A percentile compares a stretch with the other conserved stretches of the same genome.
These are phyloP conservation scores for Hansfordia pulvinata DNA, from an alignment of 2,329 filamentous ascomycete species.

Conservation along the genomic window DNA sequence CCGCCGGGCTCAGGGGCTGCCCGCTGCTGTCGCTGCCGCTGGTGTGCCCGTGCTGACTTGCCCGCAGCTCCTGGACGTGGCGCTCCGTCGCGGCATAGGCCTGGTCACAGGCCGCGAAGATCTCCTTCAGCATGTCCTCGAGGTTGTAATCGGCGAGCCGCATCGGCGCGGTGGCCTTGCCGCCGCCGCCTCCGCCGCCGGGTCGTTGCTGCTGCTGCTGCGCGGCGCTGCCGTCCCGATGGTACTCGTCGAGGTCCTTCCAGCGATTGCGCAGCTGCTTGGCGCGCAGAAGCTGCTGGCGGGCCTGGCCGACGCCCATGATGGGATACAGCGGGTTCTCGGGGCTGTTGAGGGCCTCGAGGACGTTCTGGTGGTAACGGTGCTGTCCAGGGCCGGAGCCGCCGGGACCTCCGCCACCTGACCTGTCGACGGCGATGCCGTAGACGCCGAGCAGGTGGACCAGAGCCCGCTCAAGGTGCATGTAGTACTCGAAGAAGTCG, in stretches of 20 bases:
- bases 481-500: conserved; percentile 68
- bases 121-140: conserved; percentile 39
- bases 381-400: conserved; percentile 23
- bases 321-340: conserved; percentile 40
- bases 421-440: conserved; percentile 35
- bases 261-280: conserved; percentile 61
- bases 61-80: conserved; percentile 27
- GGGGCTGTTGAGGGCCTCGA: conserved; percentile 44
- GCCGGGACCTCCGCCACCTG: too few relatives aligned
- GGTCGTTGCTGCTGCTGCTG: conserved; percentile 5
- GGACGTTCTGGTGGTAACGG: conserved; percentile 56
- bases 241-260: conserved; percentile 48
- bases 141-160: conserved; percentile 48
- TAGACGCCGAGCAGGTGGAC: conserved; percentile 54
- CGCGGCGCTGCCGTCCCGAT: conserved; percentile 4
- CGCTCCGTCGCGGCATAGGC: conserved; percentile 37
- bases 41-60: too few relatives aligned
- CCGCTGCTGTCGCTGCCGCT: conserved; percentile 1
- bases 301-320: conserved; percentile 40
- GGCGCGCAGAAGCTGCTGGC: conserved; percentile 45
- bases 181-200: conserved; percentile 5
- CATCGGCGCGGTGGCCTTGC: too few relatives aligned
- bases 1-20: conserved; percentile 5
- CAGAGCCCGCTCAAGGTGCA: conserved; percentile 56
- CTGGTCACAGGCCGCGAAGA: conserved; percentile 45